Base-by-base conservation (phyloP, 139 green algal genomes). In the Micromonas commoda region DNA sequence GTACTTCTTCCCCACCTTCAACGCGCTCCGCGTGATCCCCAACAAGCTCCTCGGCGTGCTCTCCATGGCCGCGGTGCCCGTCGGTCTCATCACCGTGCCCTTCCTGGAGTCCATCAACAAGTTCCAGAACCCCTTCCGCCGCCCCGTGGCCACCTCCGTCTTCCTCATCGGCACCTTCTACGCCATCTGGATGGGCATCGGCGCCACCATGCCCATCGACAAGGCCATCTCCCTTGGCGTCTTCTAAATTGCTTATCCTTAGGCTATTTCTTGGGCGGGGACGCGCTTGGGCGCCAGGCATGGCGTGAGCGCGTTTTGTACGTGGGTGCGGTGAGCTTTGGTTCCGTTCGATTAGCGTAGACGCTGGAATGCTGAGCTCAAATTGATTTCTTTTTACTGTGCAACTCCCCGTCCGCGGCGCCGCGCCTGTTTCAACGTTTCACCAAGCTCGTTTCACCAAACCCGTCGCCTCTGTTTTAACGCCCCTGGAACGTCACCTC, bases 1-100 rank as follows among this genome's bases (percentile, higher is more conserved):
- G 74, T 80, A 80, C 53, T 80, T 80, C 34, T 80, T 67, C 74
- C 74, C 74, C 21, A 70, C 67, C 13, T 80, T 80, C 66, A 73
- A 73, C 66, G 66, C 66, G 66, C 37, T 73, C 20, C 31, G 66
- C n/a, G 66, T 73, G 29, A 73, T 73, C 66, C 66, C 66, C 32
- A 73, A 73, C 66, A 73, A 73, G 33, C 33, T 73, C 29, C 33
- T 73, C 29, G 66, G 66, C 33, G 66, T 73, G 34, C 37, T 73
- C 29, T 73, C 66, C 66, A 73, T 73, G 66, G 66, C 66, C 37
- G 66, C 66, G 29, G 66, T 73, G 29, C 66, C 66, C 29, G 66
- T 73, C 37, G 66, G 66, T 2, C 37, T 73, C 29, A 73, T 73
- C 66, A 73, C 66, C 66, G 66, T 73, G 31, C 66, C 66, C 32